Conservation (phyloP, 345 rosid species). For the Populus euphratica region DNA sequence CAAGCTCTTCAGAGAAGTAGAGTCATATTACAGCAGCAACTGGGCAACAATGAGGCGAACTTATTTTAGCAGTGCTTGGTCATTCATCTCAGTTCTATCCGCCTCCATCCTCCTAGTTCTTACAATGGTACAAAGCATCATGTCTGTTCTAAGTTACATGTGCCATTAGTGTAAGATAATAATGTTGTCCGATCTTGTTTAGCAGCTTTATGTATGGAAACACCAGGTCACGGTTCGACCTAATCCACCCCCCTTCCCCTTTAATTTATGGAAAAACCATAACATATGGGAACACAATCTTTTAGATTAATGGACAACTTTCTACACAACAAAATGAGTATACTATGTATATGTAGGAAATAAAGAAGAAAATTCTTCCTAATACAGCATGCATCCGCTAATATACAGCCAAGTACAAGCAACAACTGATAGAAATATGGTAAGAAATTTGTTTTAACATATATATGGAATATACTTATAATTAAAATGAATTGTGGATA, state of each 20-base stretch:
- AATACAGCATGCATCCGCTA: background rate
- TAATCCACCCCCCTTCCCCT: background rate
- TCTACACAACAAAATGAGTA: background rate
- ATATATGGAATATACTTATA: too few relatives aligned
- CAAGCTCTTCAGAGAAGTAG: background rate
- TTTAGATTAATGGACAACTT: background rate
- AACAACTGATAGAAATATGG: background rate
- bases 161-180: background rate
- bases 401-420: background rate
- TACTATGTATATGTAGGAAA: background rate
- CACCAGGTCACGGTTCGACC: background rate
- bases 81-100: background rate
- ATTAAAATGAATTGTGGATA: too few relatives aligned
- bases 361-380: background rate
- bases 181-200: background rate
- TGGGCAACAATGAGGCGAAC: background rate
- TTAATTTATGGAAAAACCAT: background rate
- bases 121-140: background rate
- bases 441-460: too few relatives aligned
- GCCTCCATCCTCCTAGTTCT: conserved; percentile 1
- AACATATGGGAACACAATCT: background rate
- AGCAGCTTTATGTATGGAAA: background rate
- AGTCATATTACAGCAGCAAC: background rate
- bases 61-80: conserved; percentile 13
- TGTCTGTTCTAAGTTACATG: conserved; percentile 1